phyloP scores from a whole-genome alignment of 2,329 filamentous ascomycete genomes.

The Hirsutella thompsonii region DNA sequence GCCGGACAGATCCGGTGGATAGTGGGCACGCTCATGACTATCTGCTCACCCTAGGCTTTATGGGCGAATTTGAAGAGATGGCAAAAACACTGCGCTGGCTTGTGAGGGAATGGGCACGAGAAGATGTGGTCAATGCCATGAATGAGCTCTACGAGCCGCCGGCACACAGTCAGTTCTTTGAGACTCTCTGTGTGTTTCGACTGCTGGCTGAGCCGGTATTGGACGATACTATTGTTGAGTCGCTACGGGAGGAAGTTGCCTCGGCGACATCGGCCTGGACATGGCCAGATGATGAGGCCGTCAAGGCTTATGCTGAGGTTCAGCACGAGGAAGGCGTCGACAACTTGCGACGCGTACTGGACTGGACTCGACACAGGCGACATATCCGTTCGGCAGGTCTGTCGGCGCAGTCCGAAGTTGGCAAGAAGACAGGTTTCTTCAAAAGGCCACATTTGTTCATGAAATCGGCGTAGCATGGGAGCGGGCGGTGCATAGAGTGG shows the following conservation, averaged over 20 bases:
- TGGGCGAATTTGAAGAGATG: slow-evolving; percentile 48
- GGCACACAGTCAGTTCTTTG: slow-evolving; percentile 18
- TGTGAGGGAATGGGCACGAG: slow-evolving; percentile 27
- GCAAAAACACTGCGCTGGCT: slow-evolving; percentile 47
- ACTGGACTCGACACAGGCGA: slow-evolving; percentile 4
- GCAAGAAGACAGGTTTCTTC: background rate
- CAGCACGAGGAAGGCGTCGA: slow-evolving; percentile 12
- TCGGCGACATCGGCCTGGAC: slow-evolving; percentile 13
- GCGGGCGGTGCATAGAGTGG: no score
- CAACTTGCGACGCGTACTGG: slow-evolving; percentile 13
- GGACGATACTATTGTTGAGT: slow-evolving; percentile 13
- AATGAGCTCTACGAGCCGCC: slow-evolving; percentile 20
- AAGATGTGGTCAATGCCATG: slow-evolving; percentile 21
- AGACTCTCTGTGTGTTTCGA: slow-evolving; percentile 33
- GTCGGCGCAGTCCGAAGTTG: background rate
- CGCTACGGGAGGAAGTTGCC: slow-evolving; percentile 16
- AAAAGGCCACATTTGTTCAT: no score
- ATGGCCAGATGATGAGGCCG: slow-evolving; percentile 26
- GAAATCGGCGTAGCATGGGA: no score
- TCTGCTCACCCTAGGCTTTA: slow-evolving; percentile 47
- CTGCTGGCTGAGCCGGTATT: slow-evolving; percentile 32
- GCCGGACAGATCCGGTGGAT: slow-evolving; percentile 18
- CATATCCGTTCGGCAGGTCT: background rate
- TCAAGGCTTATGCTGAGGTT: slow-evolving; percentile 18
- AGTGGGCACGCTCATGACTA: slow-evolving; percentile 39